Percentiles rank a stretch among this genome's conserved stretches.
Evolutionary conservation across 2,329 filamentous ascomycete species (phyloP).

Genomic region (Tolypocladium tundrense): DNA sequence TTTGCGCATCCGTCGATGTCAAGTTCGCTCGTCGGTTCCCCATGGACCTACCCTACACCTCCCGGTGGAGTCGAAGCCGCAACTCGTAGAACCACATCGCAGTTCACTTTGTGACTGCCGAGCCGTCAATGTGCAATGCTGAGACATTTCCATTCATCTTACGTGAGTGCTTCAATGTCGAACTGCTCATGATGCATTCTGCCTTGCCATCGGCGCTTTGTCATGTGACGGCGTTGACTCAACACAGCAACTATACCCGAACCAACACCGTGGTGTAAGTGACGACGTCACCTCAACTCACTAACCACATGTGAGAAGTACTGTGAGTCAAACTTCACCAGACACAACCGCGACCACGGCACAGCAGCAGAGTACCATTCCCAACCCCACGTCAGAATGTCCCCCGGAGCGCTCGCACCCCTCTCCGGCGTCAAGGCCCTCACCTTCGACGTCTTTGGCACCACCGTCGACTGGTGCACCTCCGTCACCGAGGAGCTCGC

Average conservation of each 20-base stretch:
- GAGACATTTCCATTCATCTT: not conserved
- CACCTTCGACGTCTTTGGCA: constrained; percentile 71
- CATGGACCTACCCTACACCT: not conserved
- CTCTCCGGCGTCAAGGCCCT: constrained; percentile 42
- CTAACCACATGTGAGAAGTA: no score
- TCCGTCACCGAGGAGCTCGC: constrained; percentile 52
- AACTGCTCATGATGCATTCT: not conserved
- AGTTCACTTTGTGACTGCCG: not conserved
- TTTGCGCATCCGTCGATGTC: not conserved
- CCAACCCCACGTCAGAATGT: constrained; percentile 12
- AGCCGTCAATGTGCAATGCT: not conserved
- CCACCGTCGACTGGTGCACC: constrained; percentile 68
- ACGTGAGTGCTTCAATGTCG: not conserved
- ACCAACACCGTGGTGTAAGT: not conserved
- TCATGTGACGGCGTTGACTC: not conserved
- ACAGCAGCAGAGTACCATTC: not conserved
- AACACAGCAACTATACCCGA: not conserved
- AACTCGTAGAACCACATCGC: not conserved
- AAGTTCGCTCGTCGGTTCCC: not conserved
- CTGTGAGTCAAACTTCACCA: not conserved
- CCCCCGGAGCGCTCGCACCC: constrained; percentile 13
- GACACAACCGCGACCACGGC: not conserved
- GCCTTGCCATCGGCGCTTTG: not conserved
- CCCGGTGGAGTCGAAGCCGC: not conserved
- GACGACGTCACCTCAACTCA: not conserved